Evolutionary conservation across 148 eudicot genomes (phyloP).

Genomic region (Cornus suecica): DNA sequence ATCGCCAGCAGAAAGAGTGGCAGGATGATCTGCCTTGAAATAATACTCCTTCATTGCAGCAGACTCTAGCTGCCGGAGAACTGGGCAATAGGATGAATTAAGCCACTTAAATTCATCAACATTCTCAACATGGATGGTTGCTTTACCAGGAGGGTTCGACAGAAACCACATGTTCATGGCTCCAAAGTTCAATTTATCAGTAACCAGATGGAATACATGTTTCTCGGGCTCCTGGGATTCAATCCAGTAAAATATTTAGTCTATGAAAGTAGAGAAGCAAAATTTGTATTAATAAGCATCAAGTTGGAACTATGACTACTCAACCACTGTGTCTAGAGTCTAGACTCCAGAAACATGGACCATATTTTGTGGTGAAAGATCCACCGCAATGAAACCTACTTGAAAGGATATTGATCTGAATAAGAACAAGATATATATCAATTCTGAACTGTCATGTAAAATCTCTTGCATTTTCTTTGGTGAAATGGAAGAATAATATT

Average conservation of each 20-base stretch:
- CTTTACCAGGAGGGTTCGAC: slow-evolving; percentile 84
- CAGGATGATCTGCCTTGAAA: slow-evolving; percentile 47
- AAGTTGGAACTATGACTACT: not conserved
- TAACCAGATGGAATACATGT: slow-evolving; percentile 90
- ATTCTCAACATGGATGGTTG: slow-evolving; percentile 85
- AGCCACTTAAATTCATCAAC: slow-evolving; percentile 96
- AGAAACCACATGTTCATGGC: slow-evolving; percentile 98
- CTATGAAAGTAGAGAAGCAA: not conserved
- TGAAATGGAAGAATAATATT: too few species aligned
- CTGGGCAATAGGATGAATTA: slow-evolving; percentile 92
- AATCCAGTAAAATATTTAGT: slow-evolving; percentile 4
- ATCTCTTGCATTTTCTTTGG: not conserved
- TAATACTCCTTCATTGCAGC: slow-evolving; percentile 59
- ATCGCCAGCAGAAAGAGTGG: slow-evolving; percentile 35
- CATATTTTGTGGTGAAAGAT: not conserved
- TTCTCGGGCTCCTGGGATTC: slow-evolving; percentile 80
- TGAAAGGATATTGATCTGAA: too few species aligned
- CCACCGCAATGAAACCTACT: not conserved
- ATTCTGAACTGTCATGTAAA: not conserved
- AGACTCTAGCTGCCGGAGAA: slow-evolving; percentile 77
- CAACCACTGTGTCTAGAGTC: not conserved
- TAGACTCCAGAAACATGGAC: not conserved
- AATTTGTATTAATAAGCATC: not conserved
- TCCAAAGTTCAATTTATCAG: slow-evolving; percentile 83
- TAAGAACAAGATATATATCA: not conserved